phyloP scores from a whole-genome alignment of 2,329 filamentous ascomycete genomes.

The Colletotrichum higginsianum region DNA sequence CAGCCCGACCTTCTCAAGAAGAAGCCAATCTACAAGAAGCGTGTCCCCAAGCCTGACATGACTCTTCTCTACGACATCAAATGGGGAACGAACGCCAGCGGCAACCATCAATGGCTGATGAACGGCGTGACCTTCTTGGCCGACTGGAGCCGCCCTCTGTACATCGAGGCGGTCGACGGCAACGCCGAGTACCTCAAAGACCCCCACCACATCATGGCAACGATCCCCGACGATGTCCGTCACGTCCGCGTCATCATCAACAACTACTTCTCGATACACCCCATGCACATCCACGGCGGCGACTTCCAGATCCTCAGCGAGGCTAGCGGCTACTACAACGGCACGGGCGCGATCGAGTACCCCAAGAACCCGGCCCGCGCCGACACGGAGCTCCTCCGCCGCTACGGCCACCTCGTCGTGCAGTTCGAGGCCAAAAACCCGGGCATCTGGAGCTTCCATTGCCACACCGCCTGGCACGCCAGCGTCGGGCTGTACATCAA shows the following conservation, averaged over 20 bases:
- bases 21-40: constrained; percentile 36
- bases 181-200: constrained; percentile 22
- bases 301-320: constrained; percentile 66
- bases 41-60: constrained; percentile 21
- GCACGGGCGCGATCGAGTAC: constrained; percentile 17
- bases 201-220: constrained; percentile 31
- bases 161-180: constrained; percentile 28
- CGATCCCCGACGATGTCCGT: constrained; percentile 30
- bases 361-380: constrained; percentile 28
- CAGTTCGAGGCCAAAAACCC: constrained; percentile 61
- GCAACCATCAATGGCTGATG: constrained; percentile 31
- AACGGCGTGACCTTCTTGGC: constrained; percentile 36
- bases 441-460: constrained; percentile 60
- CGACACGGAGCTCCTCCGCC: constrained; percentile 32
- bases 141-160: constrained; percentile 33
- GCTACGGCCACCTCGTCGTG: constrained; percentile 59
- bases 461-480: constrained; percentile 68
- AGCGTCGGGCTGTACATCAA: constrained; percentile 38
- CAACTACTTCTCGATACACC: constrained; percentile 71
- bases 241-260: constrained; percentile 71
- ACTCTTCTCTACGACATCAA: constrained; percentile 21
- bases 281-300: constrained; percentile 77
- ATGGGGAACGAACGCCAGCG: constrained; percentile 20
- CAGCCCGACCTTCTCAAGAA: constrained; percentile 16
- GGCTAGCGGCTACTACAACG: constrained; percentile 51